Percentiles rank a stretch among this genome's conserved stretches.
Conservation (phyloP, 83 land plant genomes). For the Picea engelmannii region DNA sequence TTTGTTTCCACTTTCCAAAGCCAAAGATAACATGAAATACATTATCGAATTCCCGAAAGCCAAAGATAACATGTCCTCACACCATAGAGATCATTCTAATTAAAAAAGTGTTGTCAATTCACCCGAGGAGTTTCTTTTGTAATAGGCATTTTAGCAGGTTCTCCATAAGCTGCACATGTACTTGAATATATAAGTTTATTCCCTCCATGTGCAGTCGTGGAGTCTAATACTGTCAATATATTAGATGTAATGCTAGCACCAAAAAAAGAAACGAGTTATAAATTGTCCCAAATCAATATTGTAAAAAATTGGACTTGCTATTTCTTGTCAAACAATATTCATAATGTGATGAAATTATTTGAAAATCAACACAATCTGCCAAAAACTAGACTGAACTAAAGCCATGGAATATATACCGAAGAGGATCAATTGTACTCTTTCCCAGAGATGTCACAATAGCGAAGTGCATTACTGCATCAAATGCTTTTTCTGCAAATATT, state of each 20-base stretch:
- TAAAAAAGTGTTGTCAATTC: neutral
- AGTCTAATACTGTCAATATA: conserved; percentile 70
- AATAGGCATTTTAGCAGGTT: conserved; percentile 86
- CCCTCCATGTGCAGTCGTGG: conserved; percentile 73
- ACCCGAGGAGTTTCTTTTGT: conserved; percentile 87
- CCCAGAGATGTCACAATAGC: conserved; percentile 95
- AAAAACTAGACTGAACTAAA: conserved; percentile 1
- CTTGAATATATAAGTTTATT: conserved; percentile 82
- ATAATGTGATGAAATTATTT: neutral
- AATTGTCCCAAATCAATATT: conserved; percentile 8
- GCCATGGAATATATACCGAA: conserved; percentile 44
- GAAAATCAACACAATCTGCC: conserved; percentile 3
- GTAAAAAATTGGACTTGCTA: neutral
- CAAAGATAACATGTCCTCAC: neutral
- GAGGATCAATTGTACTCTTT: conserved; percentile 85
- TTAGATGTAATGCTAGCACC: conserved; percentile 88
- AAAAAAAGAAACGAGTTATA: neutral
- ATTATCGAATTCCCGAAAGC: neutral
- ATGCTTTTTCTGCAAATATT: conserved; percentile 75
- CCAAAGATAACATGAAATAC: neutral
- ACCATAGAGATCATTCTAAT: neutral
- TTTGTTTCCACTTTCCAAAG: neutral
- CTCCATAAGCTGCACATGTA: conserved; percentile 93
- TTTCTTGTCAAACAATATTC: neutral
- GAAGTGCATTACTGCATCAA: conserved; percentile 93